These are phyloP conservation scores for Phialemoniopsis sp. DNA, from an alignment of 2,329 filamentous ascomycete species.

Conservation along the genomic window DNA sequence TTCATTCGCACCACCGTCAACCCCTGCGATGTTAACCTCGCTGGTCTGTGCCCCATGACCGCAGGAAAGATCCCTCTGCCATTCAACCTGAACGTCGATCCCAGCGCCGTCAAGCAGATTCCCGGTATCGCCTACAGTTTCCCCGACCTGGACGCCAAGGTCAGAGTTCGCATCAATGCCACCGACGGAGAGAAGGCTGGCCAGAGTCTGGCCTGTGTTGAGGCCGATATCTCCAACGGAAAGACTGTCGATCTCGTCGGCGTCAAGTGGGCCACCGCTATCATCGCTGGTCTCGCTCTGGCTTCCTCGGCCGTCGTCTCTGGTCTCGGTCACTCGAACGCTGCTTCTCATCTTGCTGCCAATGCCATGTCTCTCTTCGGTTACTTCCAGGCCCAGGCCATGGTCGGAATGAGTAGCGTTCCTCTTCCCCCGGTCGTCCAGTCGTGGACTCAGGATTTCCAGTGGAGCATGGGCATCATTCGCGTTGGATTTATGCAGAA, in stretches of 20 bases:
- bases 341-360: slow-evolving; percentile 79
- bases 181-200: slow-evolving; percentile 40
- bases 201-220: slow-evolving; percentile 68
- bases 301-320: slow-evolving; percentile 77
- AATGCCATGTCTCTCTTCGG: slow-evolving; percentile 81
- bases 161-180: slow-evolving; percentile 69
- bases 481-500: slow-evolving; percentile 71
- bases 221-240: slow-evolving; percentile 76
- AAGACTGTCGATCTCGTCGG: slow-evolving; percentile 78
- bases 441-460: slow-evolving; percentile 87
- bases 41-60: slow-evolving; percentile 77
- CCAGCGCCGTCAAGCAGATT: slow-evolving; percentile 54
- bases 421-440: slow-evolving; percentile 74
- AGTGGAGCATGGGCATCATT: slow-evolving; percentile 91
- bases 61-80: slow-evolving; percentile 50
- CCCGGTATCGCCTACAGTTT: slow-evolving; percentile 78
- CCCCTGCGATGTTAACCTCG: slow-evolving; percentile 61
- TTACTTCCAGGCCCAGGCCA: slow-evolving; percentile 84
- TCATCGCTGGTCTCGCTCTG: slow-evolving; percentile 72
- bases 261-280: slow-evolving; percentile 75
- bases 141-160: slow-evolving; percentile 76
- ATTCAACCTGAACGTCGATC: slow-evolving; percentile 58
- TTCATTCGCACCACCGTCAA: slow-evolving; percentile 59
- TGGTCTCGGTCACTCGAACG: slow-evolving; percentile 80
- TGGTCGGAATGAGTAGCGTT: slow-evolving; percentile 74